A percentile compares a stretch with the other conserved stretches of the same genome.
Conservation (phyloP, 257 asterid genomes). For the Gentiana dahurica region DNA sequence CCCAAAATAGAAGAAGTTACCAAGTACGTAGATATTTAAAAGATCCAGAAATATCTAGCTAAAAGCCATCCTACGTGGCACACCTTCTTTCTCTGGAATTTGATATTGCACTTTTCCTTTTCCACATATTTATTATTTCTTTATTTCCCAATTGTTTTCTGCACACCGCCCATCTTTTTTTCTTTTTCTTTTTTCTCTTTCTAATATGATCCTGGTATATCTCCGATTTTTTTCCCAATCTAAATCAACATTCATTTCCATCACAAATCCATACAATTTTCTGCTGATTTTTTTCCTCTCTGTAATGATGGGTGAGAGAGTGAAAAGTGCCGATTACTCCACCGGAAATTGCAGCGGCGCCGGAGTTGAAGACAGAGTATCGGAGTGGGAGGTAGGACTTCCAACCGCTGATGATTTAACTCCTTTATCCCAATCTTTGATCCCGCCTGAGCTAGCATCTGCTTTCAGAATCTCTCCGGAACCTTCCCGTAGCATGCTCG, state of each 20-base stretch:
- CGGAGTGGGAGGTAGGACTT: conserved; percentile 78
- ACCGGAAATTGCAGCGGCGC: conserved; percentile 12
- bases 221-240: neutral
- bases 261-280: neutral
- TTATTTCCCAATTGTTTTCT: neutral
- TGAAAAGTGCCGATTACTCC: conserved; percentile 22
- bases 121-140: conserved; percentile 7
- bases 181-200: conserved; percentile 7
- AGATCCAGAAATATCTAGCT: conserved; percentile 39
- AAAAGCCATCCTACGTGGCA: conserved; percentile 51
- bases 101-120: conserved; percentile 43
- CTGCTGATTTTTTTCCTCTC: neutral
- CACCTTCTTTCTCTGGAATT: conserved; percentile 19
- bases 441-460: conserved; percentile 69
- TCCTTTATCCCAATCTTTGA: conserved; percentile 57
- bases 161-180: conserved; percentile 2
- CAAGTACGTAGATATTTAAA: conserved; percentile 18
- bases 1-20: neutral
- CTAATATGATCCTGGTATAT: conserved; percentile 6
- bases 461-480: conserved; percentile 78
- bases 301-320: conserved; percentile 48
- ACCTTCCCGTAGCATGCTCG: conserved; percentile 39
- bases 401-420: conserved; percentile 63
- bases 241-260: neutral
- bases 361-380: conserved; percentile 29